phyloP scores from a whole-genome alignment of 2,329 filamentous ascomycete species.

The Penicillium sp. region DNA sequence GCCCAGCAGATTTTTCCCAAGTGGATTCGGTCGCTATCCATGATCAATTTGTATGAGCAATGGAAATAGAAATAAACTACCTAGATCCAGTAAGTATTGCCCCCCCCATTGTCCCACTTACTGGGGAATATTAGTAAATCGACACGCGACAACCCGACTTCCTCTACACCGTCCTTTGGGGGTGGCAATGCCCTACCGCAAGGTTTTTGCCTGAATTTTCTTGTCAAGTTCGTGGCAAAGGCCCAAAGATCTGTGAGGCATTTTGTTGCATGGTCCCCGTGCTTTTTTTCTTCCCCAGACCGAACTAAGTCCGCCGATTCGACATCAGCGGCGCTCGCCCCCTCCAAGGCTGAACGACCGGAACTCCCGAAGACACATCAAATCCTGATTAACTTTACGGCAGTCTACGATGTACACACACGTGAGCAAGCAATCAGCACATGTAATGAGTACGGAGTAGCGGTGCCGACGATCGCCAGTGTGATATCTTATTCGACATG shows the following conservation, averaged over 20 bases:
- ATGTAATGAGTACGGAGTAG: not conserved
- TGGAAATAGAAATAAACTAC: not conserved
- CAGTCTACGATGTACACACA: not conserved
- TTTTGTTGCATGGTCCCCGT: constrained; percentile 15
- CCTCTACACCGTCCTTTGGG: not conserved
- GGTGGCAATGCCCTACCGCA: not conserved
- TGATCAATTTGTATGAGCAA: not conserved
- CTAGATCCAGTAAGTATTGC: not conserved
- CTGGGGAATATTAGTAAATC: not conserved
- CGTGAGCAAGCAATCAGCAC: not conserved
- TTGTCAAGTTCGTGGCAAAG: not conserved
- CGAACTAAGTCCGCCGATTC: not conserved
- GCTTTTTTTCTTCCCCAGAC: constrained; percentile 14
- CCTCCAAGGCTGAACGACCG: constrained; percentile 12
- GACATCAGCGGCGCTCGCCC: constrained; percentile 21
- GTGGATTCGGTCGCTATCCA: constrained; percentile 7
- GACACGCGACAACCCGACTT: not conserved
- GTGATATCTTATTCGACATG: not conserved
- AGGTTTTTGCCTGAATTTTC: not conserved
- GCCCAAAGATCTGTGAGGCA: constrained; percentile 10
- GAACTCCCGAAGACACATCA: not conserved
- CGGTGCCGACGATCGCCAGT: not conserved
- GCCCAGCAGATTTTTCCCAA: not conserved
- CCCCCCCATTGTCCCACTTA: not conserved
- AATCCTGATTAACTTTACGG: not conserved